These are phyloP conservation scores for Alternaria longipes DNA, from an alignment of 2,329 filamentous ascomycete species.

Conservation along the genomic window DNA sequence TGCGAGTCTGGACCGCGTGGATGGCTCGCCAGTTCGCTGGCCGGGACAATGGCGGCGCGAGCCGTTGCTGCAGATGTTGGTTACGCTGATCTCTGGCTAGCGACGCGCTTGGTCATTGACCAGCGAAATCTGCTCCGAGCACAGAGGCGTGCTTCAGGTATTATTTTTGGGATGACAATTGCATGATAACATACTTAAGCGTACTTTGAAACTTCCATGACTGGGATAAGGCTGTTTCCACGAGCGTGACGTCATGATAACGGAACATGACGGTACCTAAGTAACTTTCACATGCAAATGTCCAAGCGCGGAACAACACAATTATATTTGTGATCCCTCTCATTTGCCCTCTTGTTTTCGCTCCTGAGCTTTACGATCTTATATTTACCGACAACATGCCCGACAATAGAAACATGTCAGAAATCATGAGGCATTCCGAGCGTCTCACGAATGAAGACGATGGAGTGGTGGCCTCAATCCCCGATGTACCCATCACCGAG, in stretches of 20 bases:
- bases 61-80: neutral
- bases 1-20: too few species aligned
- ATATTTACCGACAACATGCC: neutral
- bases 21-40: neutral
- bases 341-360: neutral
- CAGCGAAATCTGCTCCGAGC: neutral
- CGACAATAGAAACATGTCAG: constrained; percentile 10
- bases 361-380: neutral
- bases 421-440: constrained; percentile 6
- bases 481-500: constrained; percentile 10
- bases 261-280: constrained; percentile 1
- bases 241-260: constrained; percentile 9
- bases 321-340: neutral
- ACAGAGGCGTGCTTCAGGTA: too few species aligned
- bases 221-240: neutral
- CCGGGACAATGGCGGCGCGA: neutral
- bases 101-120: neutral
- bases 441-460: neutral
- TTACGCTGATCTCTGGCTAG: neutral
- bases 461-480: constrained; percentile 10
- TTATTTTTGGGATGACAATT: neutral
- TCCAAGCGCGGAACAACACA: neutral
- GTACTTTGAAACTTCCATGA: neutral
- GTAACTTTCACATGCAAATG: constrained; percentile 3
- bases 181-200: neutral